Percentiles rank a stretch among this genome's conserved stretches.
phyloP scores from a whole-genome alignment of 2,329 filamentous ascomycete genomes.

The Cladosporium halotolerans region DNA sequence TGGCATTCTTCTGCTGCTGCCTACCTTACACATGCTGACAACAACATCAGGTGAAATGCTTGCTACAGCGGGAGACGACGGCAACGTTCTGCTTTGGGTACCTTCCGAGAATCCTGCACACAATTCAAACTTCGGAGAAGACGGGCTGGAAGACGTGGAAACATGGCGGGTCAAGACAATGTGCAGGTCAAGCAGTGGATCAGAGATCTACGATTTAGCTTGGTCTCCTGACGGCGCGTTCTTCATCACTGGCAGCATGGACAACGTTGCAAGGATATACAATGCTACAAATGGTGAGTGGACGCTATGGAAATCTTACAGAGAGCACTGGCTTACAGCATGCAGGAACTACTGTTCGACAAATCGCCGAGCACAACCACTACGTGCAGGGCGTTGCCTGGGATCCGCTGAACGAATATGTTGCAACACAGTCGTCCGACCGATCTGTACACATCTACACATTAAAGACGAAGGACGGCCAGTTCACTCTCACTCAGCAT shows the following conservation, averaged over 20 bases:
- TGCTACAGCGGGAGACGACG: conserved; percentile 92
- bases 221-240: conserved; percentile 97
- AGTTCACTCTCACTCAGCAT: conserved; percentile 75
- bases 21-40: background rate
- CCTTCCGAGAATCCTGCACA: conserved; percentile 69
- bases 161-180: conserved; percentile 96
- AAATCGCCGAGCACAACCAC: conserved; percentile 95
- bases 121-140: conserved; percentile 58
- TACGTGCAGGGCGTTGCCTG: conserved; percentile 98
- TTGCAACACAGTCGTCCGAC: conserved; percentile 96
- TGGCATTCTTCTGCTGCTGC: background rate
- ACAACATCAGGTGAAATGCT: conserved; percentile 69
- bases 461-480: conserved; percentile 90
- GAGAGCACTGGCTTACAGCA: conserved; percentile 16
- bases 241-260: conserved; percentile 99
- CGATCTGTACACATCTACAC: conserved; percentile 97
- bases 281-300: conserved; percentile 77
- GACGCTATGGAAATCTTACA: background rate
- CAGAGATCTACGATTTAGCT: conserved; percentile 95
- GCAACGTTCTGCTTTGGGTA: conserved; percentile 94
- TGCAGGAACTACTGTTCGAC: conserved; percentile 64
- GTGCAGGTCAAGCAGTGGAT: conserved; percentile 80
- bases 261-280: conserved; percentile 96
- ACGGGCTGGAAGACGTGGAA: conserved; percentile 87
- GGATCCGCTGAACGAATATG: conserved; percentile 97